These are phyloP conservation scores for Podaxis sp. DNA, from an alignment of 768 basidiomycete genomes.

Conservation along the genomic window DNA sequence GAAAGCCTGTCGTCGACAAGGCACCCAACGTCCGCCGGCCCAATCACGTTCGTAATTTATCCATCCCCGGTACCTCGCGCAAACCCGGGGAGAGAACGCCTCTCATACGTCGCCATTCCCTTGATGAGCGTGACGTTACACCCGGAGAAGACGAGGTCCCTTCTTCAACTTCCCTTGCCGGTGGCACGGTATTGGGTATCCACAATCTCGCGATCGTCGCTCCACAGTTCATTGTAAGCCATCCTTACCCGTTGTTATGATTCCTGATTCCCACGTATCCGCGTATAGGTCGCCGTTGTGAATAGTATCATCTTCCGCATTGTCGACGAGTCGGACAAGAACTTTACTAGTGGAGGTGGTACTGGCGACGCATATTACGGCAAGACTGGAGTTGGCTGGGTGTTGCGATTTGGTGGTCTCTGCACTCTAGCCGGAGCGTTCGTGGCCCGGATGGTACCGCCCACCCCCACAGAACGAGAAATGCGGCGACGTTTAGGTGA, in stretches of 20 bases:
- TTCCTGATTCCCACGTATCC: conserved; percentile 16
- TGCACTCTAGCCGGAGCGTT: conserved; percentile 83
- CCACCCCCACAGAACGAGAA: conserved; percentile 87
- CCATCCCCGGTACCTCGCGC: conserved; percentile 41
- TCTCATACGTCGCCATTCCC: conserved; percentile 59
- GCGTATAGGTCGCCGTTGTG: conserved; percentile 75
- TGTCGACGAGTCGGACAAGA: conserved; percentile 55
- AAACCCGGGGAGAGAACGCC: conserved; percentile 52
- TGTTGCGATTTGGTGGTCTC: conserved; percentile 87
- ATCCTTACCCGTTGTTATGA: conserved; percentile 4
- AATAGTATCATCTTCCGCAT: conserved; percentile 83
- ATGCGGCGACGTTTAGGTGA: conserved; percentile 80
- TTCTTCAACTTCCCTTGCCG: conserved; percentile 58
- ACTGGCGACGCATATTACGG: conserved; percentile 64
- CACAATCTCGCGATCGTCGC: conserved; percentile 95
- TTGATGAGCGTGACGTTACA: conserved; percentile 44
- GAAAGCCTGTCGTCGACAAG: conserved; percentile 29
- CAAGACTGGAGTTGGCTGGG: conserved; percentile 93
- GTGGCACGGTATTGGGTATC: conserved; percentile 91
- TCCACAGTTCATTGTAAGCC: conserved; percentile 88
- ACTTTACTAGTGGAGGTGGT: conserved; percentile 37
- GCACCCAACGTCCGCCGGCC: conserved; percentile 36
- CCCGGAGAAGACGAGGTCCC: conserved; percentile 35
- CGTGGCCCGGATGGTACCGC: conserved; percentile 80
- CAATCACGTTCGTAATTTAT: conserved; percentile 53